phyloP scores from a whole-genome alignment of 306 rosid genomes.

The Begonia fuchsioides region DNA sequence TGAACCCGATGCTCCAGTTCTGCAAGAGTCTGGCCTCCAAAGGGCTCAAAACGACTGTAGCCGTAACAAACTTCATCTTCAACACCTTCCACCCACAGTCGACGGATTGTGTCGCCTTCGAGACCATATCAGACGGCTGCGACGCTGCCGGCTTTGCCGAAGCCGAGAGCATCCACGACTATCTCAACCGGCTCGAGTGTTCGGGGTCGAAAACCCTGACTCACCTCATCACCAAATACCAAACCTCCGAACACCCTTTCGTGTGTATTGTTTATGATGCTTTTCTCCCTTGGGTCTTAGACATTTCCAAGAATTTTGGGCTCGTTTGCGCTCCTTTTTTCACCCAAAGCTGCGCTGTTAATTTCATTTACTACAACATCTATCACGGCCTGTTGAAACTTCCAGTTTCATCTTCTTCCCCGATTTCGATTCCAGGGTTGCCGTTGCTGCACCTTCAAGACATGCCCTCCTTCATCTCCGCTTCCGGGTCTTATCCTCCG shows the following conservation, averaged over 20 bases:
- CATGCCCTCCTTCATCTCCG: constrained; percentile 32
- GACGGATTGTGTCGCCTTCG: no score
- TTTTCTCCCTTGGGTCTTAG: constrained; percentile 30
- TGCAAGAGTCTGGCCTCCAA: constrained; percentile 9
- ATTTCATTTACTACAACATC: constrained; percentile 21
- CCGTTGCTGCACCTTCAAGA: constrained; percentile 26
- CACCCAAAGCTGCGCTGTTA: constrained; percentile 39
- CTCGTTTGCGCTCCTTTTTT: constrained; percentile 31
- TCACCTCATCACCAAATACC: constrained; percentile 21
- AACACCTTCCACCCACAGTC: no score
- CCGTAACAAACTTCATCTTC: no score
- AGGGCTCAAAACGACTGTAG: background rate
- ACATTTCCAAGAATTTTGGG: constrained; percentile 40
- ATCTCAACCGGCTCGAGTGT: background rate
- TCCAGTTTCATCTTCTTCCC: constrained; percentile 16
- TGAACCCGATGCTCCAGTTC: constrained; percentile 44
- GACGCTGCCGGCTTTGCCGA: no score
- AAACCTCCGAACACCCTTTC: constrained; percentile 15
- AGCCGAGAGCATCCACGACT: no score
- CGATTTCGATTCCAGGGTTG: constrained; percentile 24
- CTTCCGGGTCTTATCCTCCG: constrained; percentile 30
- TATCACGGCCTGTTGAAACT: constrained; percentile 24
- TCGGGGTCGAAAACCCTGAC: background rate
- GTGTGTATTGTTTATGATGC: constrained; percentile 39
- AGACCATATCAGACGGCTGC: background rate